These are phyloP conservation scores for Lunularia cruciata DNA, from an alignment of 225 moss, liverwort and hornwort species.

Conservation along the genomic window DNA sequence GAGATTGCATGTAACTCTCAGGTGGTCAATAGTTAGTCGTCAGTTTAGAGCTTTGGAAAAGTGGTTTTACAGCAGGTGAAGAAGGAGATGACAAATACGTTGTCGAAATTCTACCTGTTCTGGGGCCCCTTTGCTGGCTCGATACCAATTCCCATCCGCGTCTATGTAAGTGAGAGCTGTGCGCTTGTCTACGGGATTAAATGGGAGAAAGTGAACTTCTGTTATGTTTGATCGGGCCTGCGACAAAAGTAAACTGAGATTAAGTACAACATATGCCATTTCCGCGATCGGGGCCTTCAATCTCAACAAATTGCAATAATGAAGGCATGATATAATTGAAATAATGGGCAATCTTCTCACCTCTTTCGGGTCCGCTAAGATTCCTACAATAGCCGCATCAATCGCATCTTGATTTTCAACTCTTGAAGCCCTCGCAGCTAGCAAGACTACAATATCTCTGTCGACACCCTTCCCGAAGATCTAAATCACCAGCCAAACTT, in stretches of 20 bases:
- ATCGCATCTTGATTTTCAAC: constrained; percentile 39
- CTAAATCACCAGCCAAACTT: not conserved
- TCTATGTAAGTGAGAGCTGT: constrained; percentile 39
- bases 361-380: constrained; percentile 38
- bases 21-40: too few relatives aligned
- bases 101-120: constrained; percentile 21
- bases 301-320: not conserved
- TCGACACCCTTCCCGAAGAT: constrained; percentile 24
- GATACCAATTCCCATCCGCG: constrained; percentile 30
- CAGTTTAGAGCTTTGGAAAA: too few relatives aligned
- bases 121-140: constrained; percentile 36
- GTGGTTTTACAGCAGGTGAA: too few relatives aligned
- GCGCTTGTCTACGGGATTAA: constrained; percentile 42
- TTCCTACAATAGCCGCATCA: constrained; percentile 36
- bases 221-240: constrained; percentile 36
- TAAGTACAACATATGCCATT: too few relatives aligned
- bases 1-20: not conserved
- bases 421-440: constrained; percentile 37
- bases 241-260: not conserved
- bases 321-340: too few relatives aligned
- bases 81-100: too few relatives aligned
- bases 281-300: not conserved
- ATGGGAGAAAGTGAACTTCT: constrained; percentile 38
- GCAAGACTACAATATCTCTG: constrained; percentile 29
- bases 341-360: not conserved